Percentiles rank a stretch among this genome's conserved stretches.
Conservation (phyloP, 2,329 filamentous ascomycete species). For the Clonostachys rhizophaga region DNA sequence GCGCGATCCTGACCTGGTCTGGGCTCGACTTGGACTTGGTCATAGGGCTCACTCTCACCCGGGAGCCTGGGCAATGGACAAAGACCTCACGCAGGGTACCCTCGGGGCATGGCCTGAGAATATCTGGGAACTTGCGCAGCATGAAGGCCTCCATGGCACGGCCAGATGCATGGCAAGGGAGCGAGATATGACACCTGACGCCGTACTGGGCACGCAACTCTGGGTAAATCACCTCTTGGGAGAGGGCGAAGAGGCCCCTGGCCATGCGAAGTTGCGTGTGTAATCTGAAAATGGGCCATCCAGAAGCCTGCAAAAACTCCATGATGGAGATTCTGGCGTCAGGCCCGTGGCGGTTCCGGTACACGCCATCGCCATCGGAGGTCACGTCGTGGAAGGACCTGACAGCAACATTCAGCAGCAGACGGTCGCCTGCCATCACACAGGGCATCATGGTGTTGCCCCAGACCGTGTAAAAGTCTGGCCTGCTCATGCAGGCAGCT, state of each 20-base stretch:
- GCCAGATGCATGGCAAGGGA: not conserved
- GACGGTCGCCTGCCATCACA: conserved; percentile 9
- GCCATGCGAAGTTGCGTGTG: not conserved
- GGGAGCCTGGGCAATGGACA: not conserved
- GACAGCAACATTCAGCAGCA: conserved; percentile 6
- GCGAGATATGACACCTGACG: not conserved
- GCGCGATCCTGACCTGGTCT: not conserved
- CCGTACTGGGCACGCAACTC: not conserved
- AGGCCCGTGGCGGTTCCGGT: conserved; percentile 3
- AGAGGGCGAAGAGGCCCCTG: not conserved
- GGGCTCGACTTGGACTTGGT: not conserved
- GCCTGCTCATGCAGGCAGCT: conserved; percentile 9
- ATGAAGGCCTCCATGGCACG: not conserved
- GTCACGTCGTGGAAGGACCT: not conserved
- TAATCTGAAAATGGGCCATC: not conserved
- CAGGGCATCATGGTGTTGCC: conserved; percentile 12
- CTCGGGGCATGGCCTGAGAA: not conserved
- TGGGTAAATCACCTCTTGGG: not conserved
- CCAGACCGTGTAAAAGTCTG: conserved; percentile 11
- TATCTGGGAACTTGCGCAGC: not conserved
- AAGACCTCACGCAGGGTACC: not conserved
- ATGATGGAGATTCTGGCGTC: conserved; percentile 5
- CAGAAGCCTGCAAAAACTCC: not conserved
- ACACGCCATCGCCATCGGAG: not conserved
- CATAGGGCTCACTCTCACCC: not conserved